These are phyloP conservation scores for Hymenochaete sp. DNA, from an alignment of 1,284 basidiomycete genomes.

Conservation along the genomic window DNA sequence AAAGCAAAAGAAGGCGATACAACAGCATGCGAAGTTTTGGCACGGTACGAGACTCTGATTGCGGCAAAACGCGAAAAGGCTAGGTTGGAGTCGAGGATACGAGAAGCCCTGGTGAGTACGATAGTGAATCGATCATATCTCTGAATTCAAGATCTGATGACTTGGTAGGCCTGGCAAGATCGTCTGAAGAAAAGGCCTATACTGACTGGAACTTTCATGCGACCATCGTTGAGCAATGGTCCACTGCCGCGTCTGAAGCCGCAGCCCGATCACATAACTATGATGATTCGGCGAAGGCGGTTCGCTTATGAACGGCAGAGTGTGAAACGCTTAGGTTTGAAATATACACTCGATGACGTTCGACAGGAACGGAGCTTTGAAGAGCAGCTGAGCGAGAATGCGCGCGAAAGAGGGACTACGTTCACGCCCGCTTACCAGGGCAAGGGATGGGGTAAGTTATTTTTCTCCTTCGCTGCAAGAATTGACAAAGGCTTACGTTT, in stretches of 20 bases:
- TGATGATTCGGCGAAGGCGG: slow-evolving; percentile 60
- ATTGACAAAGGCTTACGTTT: too few species aligned
- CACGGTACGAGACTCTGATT: slow-evolving; percentile 49
- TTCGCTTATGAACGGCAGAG: slow-evolving; percentile 39
- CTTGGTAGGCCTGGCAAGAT: slow-evolving; percentile 44
- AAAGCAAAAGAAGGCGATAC: slow-evolving; percentile 44
- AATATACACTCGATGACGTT: slow-evolving; percentile 38
- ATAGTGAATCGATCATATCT: neutral
- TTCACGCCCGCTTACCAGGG: slow-evolving; percentile 22
- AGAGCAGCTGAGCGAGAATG: slow-evolving; percentile 25
- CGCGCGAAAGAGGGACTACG: slow-evolving; percentile 13
- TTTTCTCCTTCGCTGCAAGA: too few species aligned
- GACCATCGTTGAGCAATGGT: slow-evolving; percentile 49
- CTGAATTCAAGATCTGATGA: neutral
- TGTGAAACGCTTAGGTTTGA: slow-evolving; percentile 27
- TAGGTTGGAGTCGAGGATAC: slow-evolving; percentile 36
- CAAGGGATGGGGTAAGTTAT: slow-evolving; percentile 36
- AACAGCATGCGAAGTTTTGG: slow-evolving; percentile 36
- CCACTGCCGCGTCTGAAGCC: slow-evolving; percentile 72
- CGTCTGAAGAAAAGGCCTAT: slow-evolving; percentile 47
- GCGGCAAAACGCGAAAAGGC: slow-evolving; percentile 41
- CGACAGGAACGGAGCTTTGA: slow-evolving; percentile 50
- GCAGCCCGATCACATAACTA: slow-evolving; percentile 58
- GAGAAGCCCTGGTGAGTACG: slow-evolving; percentile 42
- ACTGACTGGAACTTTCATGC: slow-evolving; percentile 59